A percentile compares a stretch with the other conserved stretches of the same genome.
Evolutionary conservation across 768 basidiomycete genomes (phyloP).

Genomic region (Goffeauzyma gilvescens): DNA sequence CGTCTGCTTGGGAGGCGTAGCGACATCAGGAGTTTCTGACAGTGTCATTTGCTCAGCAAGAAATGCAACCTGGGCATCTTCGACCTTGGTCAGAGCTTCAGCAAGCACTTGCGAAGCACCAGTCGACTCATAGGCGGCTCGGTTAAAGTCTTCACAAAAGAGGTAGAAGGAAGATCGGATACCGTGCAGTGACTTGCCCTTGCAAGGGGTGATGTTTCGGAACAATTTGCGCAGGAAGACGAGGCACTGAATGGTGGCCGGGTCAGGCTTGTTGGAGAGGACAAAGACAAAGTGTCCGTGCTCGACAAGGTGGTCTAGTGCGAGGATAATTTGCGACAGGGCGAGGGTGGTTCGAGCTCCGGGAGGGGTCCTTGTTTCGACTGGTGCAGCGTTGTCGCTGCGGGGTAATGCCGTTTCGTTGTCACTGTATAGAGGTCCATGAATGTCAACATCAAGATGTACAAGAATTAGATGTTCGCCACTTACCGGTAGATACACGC

Average conservation of each 20-base stretch:
- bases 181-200: slow-evolving; percentile 8
- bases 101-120: neutral
- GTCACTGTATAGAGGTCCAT: neutral
- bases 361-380: neutral
- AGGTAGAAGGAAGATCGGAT: slow-evolving; percentile 10
- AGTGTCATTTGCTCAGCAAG: neutral
- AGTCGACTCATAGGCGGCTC: neutral
- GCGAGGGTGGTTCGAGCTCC: slow-evolving; percentile 6
- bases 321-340: slow-evolving; percentile 5
- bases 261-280: slow-evolving; percentile 10
- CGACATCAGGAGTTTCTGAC: neutral
- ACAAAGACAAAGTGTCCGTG: slow-evolving; percentile 9
- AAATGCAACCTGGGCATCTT: slow-evolving; percentile 1
- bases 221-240: slow-evolving; percentile 2
- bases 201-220: slow-evolving; percentile 3
- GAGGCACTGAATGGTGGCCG: slow-evolving; percentile 4
- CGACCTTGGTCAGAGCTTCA: neutral
- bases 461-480: too few relatives aligned
- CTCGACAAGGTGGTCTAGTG: slow-evolving; percentile 2
- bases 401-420: slow-evolving; percentile 4
- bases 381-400: too few relatives aligned
- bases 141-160: slow-evolving; percentile 5
- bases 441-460: neutral
- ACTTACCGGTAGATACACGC: slow-evolving; percentile 8
- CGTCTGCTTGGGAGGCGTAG: neutral